Percentiles rank a stretch among this genome's conserved stretches.
Evolutionary conservation across 306 rosid genomes (phyloP).

Genomic region (Rosa lucieae): DNA sequence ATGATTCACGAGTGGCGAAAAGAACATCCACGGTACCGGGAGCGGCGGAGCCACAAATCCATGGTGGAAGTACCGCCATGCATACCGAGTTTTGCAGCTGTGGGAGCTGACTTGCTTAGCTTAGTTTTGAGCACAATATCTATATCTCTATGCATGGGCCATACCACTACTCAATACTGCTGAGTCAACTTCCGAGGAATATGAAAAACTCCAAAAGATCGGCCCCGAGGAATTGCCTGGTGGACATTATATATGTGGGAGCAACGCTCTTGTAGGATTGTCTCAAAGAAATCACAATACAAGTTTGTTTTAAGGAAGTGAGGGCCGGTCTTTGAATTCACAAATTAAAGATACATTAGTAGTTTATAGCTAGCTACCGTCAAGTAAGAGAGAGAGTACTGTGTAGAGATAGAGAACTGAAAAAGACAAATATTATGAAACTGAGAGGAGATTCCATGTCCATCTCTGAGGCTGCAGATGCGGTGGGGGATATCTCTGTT

Average conservation of each 20-base stretch:
- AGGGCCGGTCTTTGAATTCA: conserved; percentile 2
- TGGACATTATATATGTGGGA: conserved; percentile 6
- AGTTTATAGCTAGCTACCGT: background rate
- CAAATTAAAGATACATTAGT: background rate
- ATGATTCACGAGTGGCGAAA: conserved; percentile 14
- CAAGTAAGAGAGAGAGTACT: background rate
- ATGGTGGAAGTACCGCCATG: conserved; percentile 3
- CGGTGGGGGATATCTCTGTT: conserved; percentile 32
- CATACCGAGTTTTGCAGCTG: background rate
- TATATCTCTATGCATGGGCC: conserved; percentile 9
- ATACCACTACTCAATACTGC: background rate
- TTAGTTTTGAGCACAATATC: background rate
- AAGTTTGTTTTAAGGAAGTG: conserved; percentile 4
- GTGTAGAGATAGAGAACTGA: background rate
- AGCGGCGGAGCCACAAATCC: conserved; percentile 9
- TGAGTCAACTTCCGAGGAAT: conserved; percentile 13
- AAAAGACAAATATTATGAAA: conserved; percentile 6
- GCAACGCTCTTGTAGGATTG: conserved; percentile 4
- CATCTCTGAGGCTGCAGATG: conserved; percentile 9
- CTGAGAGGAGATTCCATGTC: conserved; percentile 22
- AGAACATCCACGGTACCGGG: conserved; percentile 2
- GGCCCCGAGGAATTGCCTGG: conserved; percentile 19
- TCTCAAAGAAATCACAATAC: background rate
- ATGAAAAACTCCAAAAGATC: conserved; percentile 7
- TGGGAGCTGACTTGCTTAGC: conserved; percentile 2